Conservation (phyloP, 2,329 filamentous ascomycete species). For the Aspergillus aculeatinus region DNA sequence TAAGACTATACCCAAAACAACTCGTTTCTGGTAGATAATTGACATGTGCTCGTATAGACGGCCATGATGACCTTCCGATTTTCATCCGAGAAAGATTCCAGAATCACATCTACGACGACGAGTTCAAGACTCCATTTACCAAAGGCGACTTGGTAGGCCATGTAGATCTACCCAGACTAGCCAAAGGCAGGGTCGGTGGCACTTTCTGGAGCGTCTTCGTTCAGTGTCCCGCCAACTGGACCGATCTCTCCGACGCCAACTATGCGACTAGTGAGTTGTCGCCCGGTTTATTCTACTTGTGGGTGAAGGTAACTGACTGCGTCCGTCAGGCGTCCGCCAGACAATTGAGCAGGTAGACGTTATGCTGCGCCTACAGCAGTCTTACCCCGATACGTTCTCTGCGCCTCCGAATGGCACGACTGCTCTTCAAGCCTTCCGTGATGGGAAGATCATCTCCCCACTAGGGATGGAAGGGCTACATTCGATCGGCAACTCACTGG, state of each 20-base stretch:
- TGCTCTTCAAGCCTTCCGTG: constrained; percentile 61
- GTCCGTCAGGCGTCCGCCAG: constrained; percentile 27
- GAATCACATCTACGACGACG: constrained; percentile 72
- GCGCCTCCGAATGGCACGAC: constrained; percentile 57
- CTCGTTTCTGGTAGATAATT: not conserved
- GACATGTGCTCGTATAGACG: constrained; percentile 56
- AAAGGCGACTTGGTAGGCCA: constrained; percentile 67
- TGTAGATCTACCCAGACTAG: constrained; percentile 75
- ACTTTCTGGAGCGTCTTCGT: constrained; percentile 93
- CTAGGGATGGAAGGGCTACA: constrained; percentile 85
- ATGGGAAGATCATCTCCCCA: constrained; percentile 70
- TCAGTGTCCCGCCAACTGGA: constrained; percentile 69
- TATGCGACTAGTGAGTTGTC: constrained; percentile 62
- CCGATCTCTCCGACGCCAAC: constrained; percentile 70
- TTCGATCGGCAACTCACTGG: constrained; percentile 77
- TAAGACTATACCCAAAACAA: constrained; percentile 17
- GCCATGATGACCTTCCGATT: constrained; percentile 85
- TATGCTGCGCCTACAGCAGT: constrained; percentile 34
- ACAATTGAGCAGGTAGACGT: constrained; percentile 41
- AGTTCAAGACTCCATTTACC: constrained; percentile 59
- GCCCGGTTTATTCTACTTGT: no score
- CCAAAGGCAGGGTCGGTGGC: constrained; percentile 66
- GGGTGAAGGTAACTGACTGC: not conserved
- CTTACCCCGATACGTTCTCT: constrained; percentile 52
- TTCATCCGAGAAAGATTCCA: constrained; percentile 64